A percentile compares a stretch with the other conserved stretches of the same genome.
Conservation (phyloP, 2,329 filamentous ascomycete species). For the Fusarium scirpi region DNA sequence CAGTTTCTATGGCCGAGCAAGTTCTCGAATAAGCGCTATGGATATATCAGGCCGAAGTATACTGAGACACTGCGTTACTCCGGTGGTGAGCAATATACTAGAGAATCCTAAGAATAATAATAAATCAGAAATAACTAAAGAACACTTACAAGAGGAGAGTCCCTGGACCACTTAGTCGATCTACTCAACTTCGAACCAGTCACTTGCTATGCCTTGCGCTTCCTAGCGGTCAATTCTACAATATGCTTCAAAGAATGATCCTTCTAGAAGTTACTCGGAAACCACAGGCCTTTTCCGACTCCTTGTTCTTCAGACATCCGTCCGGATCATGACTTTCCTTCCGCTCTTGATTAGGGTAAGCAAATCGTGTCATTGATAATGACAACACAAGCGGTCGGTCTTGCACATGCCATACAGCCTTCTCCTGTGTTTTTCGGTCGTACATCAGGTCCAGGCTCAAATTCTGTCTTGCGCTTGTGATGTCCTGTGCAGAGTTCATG, state of each 20-base stretch:
- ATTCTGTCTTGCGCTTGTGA: neutral
- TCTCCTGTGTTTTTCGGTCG: neutral
- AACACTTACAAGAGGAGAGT: neutral
- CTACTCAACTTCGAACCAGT: neutral
- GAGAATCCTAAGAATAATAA: neutral
- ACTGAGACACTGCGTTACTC: neutral
- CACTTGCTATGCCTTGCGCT: neutral
- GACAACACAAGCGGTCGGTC: neutral
- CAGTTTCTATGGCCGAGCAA: constrained; percentile 44
- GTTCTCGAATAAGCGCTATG: constrained; percentile 29
- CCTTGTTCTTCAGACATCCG: neutral
- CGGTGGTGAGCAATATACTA: neutral
- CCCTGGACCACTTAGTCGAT: neutral
- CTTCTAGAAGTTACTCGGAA: neutral
- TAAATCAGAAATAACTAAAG: neutral
- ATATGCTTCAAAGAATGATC: neutral
- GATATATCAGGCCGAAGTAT: neutral
- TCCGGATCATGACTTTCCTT: neutral
- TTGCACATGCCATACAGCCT: neutral
- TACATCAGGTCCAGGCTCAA: neutral
- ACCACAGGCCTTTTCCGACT: neutral
- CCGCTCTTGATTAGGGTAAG: neutral
- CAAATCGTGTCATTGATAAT: neutral
- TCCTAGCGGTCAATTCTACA: neutral
- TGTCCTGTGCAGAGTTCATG: neutral